Evolutionary conservation across 2,329 filamentous ascomycete species (phyloP).

Genomic region (Alternaria sp.): DNA sequence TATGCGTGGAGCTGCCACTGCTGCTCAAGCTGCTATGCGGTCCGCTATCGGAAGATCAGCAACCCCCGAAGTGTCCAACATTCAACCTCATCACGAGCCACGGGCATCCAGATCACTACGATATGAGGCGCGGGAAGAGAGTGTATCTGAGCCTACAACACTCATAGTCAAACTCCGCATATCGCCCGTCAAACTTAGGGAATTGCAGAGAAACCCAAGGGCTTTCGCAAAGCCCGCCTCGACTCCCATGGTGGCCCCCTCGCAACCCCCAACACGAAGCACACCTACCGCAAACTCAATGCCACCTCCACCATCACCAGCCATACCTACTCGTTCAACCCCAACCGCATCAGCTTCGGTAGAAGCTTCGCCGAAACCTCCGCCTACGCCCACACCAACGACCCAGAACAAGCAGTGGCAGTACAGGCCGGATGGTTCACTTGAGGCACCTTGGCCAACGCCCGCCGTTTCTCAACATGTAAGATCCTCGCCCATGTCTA

Average conservation of each 20-base stretch:
- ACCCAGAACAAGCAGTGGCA: conserved; percentile 44
- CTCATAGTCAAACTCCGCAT: conserved; percentile 80
- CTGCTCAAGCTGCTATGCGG: conserved; percentile 85
- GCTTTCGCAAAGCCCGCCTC: conserved; percentile 53
- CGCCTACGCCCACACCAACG: conserved; percentile 50
- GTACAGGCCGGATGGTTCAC: conserved; percentile 62
- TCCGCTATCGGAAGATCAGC: conserved; percentile 80
- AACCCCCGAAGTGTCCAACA: conserved; percentile 78
- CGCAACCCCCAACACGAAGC: conserved; percentile 57
- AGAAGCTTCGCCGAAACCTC: conserved; percentile 41
- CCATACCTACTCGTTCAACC: conserved; percentile 47
- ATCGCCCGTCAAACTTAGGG: conserved; percentile 73
- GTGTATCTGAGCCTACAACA: conserved; percentile 67
- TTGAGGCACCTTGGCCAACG: conserved; percentile 70
- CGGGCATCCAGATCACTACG: conserved; percentile 68
- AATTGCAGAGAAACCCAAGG: conserved; percentile 67
- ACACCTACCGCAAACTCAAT: conserved; percentile 64
- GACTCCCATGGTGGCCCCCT: conserved; percentile 57
- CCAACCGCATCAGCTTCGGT: conserved; percentile 32
- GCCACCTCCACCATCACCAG: conserved; percentile 62
- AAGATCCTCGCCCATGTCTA: conserved; percentile 50
- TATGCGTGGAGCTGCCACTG: conserved; percentile 87
- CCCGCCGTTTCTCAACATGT: conserved; percentile 68
- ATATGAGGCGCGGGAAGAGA: conserved; percentile 79
- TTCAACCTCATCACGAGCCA: conserved; percentile 70